Conservation (phyloP, 2,329 filamentous ascomycete genomes). For the Leptoxyphium fumago region DNA sequence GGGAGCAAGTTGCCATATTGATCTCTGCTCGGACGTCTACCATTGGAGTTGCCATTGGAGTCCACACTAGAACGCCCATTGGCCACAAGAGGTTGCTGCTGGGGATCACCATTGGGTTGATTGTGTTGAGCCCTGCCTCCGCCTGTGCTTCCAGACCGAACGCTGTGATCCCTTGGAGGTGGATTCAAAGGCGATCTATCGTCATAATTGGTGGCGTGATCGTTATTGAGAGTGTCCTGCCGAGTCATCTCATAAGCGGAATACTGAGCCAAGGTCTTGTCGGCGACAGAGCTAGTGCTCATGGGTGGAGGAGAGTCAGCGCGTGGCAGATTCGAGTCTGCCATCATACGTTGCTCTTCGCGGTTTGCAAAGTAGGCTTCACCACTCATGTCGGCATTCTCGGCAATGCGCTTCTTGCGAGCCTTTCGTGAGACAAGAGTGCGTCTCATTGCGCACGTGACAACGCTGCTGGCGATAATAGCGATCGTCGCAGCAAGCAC, state of each 20-base stretch:
- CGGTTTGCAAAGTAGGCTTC: slow-evolving; percentile 63
- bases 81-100: slow-evolving; percentile 24
- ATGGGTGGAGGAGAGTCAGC: slow-evolving; percentile 41
- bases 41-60: slow-evolving; percentile 18
- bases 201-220: slow-evolving; percentile 36
- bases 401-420: slow-evolving; percentile 77
- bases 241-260: slow-evolving; percentile 49
- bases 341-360: slow-evolving; percentile 25
- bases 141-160: slow-evolving; percentile 26
- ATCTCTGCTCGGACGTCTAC: slow-evolving; percentile 34
- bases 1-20: slow-evolving; percentile 48
- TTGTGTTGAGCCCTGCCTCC: slow-evolving; percentile 15
- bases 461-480: slow-evolving; percentile 64
- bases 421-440: slow-evolving; percentile 84
- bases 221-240: slow-evolving; percentile 34
- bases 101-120: slow-evolving; percentile 22
- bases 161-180: slow-evolving; percentile 38
- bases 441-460: slow-evolving; percentile 88
- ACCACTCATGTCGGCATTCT: slow-evolving; percentile 95
- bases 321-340: slow-evolving; percentile 24
- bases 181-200: slow-evolving; percentile 58
- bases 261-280: slow-evolving; percentile 41
- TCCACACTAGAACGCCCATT: slow-evolving; percentile 12
- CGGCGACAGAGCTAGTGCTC: slow-evolving; percentile 40
- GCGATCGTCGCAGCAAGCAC: slow-evolving; percentile 80